These are phyloP conservation scores for Cryphonectria japonica DNA, from an alignment of 2,329 filamentous ascomycete genomes.

Conservation along the genomic window DNA sequence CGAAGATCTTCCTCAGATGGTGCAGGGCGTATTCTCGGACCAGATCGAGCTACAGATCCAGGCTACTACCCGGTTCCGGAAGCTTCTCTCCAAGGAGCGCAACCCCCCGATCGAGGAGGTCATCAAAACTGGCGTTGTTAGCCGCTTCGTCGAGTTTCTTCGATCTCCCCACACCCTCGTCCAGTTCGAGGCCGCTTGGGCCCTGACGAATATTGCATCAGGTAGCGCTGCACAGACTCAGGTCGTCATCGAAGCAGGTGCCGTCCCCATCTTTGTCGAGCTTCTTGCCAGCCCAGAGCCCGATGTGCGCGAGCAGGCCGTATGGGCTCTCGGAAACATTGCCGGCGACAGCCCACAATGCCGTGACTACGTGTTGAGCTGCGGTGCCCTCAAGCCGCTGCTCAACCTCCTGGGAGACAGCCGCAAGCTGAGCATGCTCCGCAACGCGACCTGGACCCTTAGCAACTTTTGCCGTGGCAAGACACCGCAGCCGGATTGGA, in stretches of 20 bases:
- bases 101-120: conserved; percentile 99
- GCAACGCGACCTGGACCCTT: conserved; percentile 97
- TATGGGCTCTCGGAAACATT: conserved; percentile 98
- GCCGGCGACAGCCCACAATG: conserved; percentile 97
- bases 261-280: conserved; percentile 98
- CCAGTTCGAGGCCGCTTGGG: conserved; percentile 99
- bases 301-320: conserved; percentile 96
- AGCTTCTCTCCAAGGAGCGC: conserved; percentile 96
- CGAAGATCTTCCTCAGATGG: conserved; percentile 98
- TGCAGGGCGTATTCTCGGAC: conserved; percentile 95
- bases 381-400: conserved; percentile 88
- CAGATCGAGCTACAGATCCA: conserved; percentile 98
- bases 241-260: conserved; percentile 97
- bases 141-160: conserved; percentile 97
- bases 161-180: conserved; percentile 97
- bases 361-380: conserved; percentile 92
- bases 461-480: conserved; percentile 99
- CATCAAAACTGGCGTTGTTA: conserved; percentile 97
- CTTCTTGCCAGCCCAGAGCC: conserved; percentile 93
- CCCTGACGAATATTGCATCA: conserved; percentile 97
- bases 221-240: conserved; percentile 97
- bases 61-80: conserved; percentile 97
- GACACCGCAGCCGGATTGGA: conserved; percentile 98
- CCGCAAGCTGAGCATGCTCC: conserved; percentile 98
- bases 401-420: conserved; percentile 91